Percentiles rank a stretch among this genome's conserved stretches.
phyloP scores from a whole-genome alignment of 352 stramenopile species.

The Pythium phragmitis region DNA sequence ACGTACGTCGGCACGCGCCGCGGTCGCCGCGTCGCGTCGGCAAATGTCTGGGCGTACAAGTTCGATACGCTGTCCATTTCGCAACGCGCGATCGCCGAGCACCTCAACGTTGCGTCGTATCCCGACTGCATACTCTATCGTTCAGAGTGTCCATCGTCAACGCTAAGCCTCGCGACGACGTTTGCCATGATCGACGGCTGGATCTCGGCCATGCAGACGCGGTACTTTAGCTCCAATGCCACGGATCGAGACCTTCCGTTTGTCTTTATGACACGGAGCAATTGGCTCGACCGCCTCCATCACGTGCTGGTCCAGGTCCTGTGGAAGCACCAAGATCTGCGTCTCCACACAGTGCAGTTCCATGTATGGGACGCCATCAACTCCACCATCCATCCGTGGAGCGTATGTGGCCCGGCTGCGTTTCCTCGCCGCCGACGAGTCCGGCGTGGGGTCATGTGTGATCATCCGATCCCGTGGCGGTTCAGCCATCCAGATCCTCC shows the following conservation, averaged over 20 bases:
- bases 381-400: not conserved
- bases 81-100: slow-evolving; percentile 11
- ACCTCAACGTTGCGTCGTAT: slow-evolving; percentile 21
- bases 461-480: not conserved
- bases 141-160: slow-evolving; percentile 1
- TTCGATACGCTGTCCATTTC: slow-evolving; percentile 25
- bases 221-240: slow-evolving; percentile 4
- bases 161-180: slow-evolving; percentile 24
- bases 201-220: slow-evolving; percentile 14
- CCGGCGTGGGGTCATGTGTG: not conserved
- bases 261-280: slow-evolving; percentile 20
- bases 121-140: slow-evolving; percentile 34
- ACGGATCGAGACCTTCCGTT: not conserved
- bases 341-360: not conserved
- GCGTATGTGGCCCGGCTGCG: not conserved
- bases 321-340: not conserved
- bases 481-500: not conserved
- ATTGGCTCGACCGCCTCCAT: slow-evolving; percentile 41
- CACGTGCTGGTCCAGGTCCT: slow-evolving; percentile 23
- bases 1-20: not conserved
- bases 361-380: not conserved
- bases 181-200: slow-evolving; percentile 45
- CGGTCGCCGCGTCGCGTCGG: not conserved
- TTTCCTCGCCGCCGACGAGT: no score
- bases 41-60: slow-evolving; percentile 26